These are phyloP conservation scores for Quercus wislizeni DNA, from an alignment of 306 rosid species.

Conservation along the genomic window DNA sequence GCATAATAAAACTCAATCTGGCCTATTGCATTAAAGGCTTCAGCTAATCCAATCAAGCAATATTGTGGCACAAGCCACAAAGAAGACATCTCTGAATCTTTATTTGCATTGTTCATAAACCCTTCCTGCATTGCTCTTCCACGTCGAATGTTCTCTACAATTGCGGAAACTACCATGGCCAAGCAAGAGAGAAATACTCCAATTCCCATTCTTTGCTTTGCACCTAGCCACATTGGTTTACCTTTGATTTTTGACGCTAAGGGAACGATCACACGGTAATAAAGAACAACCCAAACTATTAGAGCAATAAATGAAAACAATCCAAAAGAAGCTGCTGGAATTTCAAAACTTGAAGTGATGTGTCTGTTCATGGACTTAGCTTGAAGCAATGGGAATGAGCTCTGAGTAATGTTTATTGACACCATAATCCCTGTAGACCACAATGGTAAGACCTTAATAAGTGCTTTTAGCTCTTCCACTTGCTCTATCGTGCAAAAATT, in stretches of 20 bases:
- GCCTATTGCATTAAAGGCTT: slow-evolving; percentile 57
- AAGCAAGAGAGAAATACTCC: slow-evolving; percentile 45
- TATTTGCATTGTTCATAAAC: slow-evolving; percentile 24
- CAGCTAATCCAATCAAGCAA: slow-evolving; percentile 48
- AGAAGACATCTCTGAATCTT: slow-evolving; percentile 55
- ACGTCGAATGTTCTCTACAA: slow-evolving; percentile 43
- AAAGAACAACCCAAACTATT: slow-evolving; percentile 43
- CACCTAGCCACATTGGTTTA: slow-evolving; percentile 34
- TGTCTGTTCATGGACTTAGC: slow-evolving; percentile 63
- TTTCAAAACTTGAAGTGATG: slow-evolving; percentile 42
- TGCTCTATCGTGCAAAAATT: slow-evolving; percentile 63
- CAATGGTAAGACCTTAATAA: slow-evolving; percentile 54
- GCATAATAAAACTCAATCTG: slow-evolving; percentile 69
- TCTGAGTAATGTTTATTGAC: slow-evolving; percentile 42
- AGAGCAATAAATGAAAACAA: slow-evolving; percentile 43
- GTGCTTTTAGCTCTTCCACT: slow-evolving; percentile 66
- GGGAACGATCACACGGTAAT: slow-evolving; percentile 51
- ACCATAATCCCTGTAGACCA: slow-evolving; percentile 61
- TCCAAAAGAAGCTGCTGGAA: slow-evolving; percentile 61
- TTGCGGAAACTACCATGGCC: slow-evolving; percentile 44
- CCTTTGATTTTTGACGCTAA: slow-evolving; percentile 51
- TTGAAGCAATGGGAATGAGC: slow-evolving; percentile 57
- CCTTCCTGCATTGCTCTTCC: slow-evolving; percentile 38
- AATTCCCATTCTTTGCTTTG: slow-evolving; percentile 57
- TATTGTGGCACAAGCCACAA: slow-evolving; percentile 61